Base-by-base conservation (phyloP, 2,329 filamentous ascomycete species). In the Apiospora aurea region DNA sequence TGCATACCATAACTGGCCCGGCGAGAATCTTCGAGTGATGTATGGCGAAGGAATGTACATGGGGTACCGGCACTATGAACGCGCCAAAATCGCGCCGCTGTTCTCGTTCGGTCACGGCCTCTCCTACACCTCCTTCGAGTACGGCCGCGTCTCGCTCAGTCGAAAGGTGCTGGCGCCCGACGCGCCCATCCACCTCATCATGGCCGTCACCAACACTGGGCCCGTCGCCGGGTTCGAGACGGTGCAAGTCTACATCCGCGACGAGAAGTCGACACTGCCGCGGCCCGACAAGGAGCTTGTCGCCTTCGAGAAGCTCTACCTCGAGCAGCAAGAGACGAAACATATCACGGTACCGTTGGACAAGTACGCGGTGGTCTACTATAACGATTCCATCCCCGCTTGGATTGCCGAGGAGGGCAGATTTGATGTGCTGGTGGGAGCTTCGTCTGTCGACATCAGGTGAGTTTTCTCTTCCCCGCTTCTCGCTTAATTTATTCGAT, bases 101-200 rank as follows among this genome's bases (percentile, higher is more conserved):
- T 94, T 94, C 81, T 86, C 91, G 41, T 94, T 94, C 75, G 93
- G 93, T 14, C 91, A 93, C 78, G 92, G 93, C 1, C 85, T 94
- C 10, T 92, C 91, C 0, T 95, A 94, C 80, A 94, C 92, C 0
- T 87, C 83, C 0, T 94, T 94, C 78, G 85, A 87, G 67, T 92
- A 93, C 77, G 89, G 89, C 18, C 82, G 85, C 0, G 86, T 90
- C 0, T 85, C 85, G 4, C 84, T 91, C 70, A 85, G 82, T 75
- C 77, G 79, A 2, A 79, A 80, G 70, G 79, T 83, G 1, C 78
- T 88, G 71, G 75, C 81, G 49, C 76, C 84, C 57, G 75, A 83
- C 71, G 81, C 21, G 47, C 81, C 78, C 0, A 81, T 87, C 71
- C 85, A 85, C 69, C 80, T 88, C 49, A 83, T 84, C 26, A 81